Percentiles rank a stretch among this genome's conserved stretches.
phyloP scores from a whole-genome alignment of 805 yeast genomes.

The Yarrowia bubula region DNA sequence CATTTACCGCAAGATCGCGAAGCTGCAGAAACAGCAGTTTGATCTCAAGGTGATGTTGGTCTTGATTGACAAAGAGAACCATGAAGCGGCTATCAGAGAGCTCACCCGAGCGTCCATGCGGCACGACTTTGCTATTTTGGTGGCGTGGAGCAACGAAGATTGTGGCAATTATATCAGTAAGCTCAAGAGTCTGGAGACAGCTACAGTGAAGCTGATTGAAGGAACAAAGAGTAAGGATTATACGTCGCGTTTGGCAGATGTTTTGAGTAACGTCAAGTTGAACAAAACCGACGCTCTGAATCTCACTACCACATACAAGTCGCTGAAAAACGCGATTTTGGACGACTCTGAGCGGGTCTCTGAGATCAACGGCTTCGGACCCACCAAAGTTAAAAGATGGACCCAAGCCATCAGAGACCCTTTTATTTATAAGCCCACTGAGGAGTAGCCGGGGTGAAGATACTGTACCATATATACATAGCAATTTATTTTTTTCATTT shows the following conservation, averaged over 20 bases:
- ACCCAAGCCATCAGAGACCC: background rate
- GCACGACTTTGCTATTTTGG: slow-evolving; percentile 38
- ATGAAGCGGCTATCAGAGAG: slow-evolving; percentile 37
- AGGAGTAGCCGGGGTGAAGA: background rate
- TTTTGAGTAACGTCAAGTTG: slow-evolving; percentile 38
- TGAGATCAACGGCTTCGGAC: slow-evolving; percentile 16
- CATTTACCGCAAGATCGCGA: slow-evolving; percentile 40
- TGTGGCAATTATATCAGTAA: slow-evolving; percentile 40
- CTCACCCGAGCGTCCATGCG: slow-evolving; percentile 38
- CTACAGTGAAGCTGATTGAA: slow-evolving; percentile 36
- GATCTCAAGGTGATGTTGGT: slow-evolving; percentile 36
- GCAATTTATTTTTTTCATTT: background rate
- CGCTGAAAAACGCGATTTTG: slow-evolving; percentile 33
- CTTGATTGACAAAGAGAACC: slow-evolving; percentile 42
- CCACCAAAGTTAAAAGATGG: slow-evolving; percentile 22
- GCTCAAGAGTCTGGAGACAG: slow-evolving; percentile 35
- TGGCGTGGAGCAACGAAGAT: slow-evolving; percentile 41
- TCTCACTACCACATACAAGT: slow-evolving; percentile 36
- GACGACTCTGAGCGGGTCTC: slow-evolving; percentile 8
- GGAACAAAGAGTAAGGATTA: slow-evolving; percentile 34
- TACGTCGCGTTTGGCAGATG: slow-evolving; percentile 36
- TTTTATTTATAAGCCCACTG: slow-evolving; percentile 6
- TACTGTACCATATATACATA: background rate
- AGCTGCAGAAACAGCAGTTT: slow-evolving; percentile 34
- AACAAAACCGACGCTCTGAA: slow-evolving; percentile 40